These are phyloP conservation scores for Dillenia suffruticosa DNA, from an alignment of 164 flowering plant genomes.

Conservation along the genomic window DNA sequence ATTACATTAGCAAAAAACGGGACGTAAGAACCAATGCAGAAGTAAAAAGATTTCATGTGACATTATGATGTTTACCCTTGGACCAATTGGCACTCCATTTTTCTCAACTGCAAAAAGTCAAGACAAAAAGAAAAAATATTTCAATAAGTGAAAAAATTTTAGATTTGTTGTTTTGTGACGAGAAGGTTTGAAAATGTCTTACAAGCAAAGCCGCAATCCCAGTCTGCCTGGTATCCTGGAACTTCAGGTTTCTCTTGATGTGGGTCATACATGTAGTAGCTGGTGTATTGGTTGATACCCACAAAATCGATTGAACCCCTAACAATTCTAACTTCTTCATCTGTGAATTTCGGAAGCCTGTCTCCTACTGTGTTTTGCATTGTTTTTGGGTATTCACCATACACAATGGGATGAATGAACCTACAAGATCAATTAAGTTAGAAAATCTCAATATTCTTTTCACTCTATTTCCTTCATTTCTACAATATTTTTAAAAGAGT, in stretches of 20 bases:
- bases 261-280: slow-evolving; percentile 19
- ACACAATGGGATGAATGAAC: too few relatives aligned
- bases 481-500: too few relatives aligned
- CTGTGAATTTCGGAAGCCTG: slow-evolving; percentile 21
- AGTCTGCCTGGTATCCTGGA: slow-evolving; percentile 16
- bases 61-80: slow-evolving; percentile 9
- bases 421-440: too few relatives aligned
- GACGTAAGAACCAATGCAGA: background rate
- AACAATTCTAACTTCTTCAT: too few relatives aligned
- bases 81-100: slow-evolving; percentile 23
- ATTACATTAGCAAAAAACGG: background rate
- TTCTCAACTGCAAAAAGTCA: too few relatives aligned
- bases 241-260: slow-evolving; percentile 1
- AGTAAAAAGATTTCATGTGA: too few relatives aligned
- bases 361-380: too few relatives aligned
- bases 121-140: background rate
- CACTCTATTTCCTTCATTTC: too few relatives aligned
- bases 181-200: background rate
- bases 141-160: background rate
- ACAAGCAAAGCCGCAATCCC: slow-evolving; percentile 24
- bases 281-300: slow-evolving; percentile 22
- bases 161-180: too few relatives aligned
- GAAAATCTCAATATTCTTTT: too few relatives aligned
- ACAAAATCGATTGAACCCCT: slow-evolving; percentile 22
- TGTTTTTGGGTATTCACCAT: too few relatives aligned